Evolutionary conservation across 2,329 filamentous ascomycete genomes (phyloP), one percentile per base, ranked within the genome.

Genomic region (Botrytis fragariae): DNA sequence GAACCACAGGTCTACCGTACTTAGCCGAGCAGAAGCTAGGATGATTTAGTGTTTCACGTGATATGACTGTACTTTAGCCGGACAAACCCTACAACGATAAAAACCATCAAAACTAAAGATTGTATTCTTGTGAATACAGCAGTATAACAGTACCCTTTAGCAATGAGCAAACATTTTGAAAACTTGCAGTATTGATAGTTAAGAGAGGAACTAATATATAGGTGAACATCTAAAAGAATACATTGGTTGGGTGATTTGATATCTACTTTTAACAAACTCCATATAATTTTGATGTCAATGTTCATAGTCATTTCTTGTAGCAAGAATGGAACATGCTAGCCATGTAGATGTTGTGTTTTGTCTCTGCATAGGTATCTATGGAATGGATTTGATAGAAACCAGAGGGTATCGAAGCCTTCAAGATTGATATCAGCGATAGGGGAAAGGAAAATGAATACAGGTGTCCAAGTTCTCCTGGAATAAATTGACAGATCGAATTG

Each of bases 1-100:
- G 45, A 37, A 20, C 5, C 7, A 9, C 18, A 67, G n/a, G 65
- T 57, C 18, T 22, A 42, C 65, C 65, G 65, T 69, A 69, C 18
- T 57, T 68, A 69, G 29, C 37, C 65, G 65, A 69, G 37, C 0
- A 42, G 48, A 29, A 29, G 51, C 44, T 65, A 65, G 63, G 39
- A 42, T 20, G 20, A 45, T 64, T 12, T 22, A 10, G 39, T 37
- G 20, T 35, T n/a, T 35, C 64, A 67, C 64, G 64, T 67, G 64
- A 67, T 29, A 12, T 20, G 2, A 7, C 8, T 29, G 25, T 29
- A 44, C 61, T 44, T 44, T 29, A n/a, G 60, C 60, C 12, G 22
- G 60, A 62, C 35, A 63, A 63, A 42, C 61, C 61, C 37, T 63
- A 63, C 16, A 10, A 42, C 9, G 37, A 44, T 63, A 22, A 62